These are phyloP conservation scores for Metarhizium anisopliae DNA, from an alignment of 2,329 filamentous ascomycete species.

Conservation along the genomic window DNA sequence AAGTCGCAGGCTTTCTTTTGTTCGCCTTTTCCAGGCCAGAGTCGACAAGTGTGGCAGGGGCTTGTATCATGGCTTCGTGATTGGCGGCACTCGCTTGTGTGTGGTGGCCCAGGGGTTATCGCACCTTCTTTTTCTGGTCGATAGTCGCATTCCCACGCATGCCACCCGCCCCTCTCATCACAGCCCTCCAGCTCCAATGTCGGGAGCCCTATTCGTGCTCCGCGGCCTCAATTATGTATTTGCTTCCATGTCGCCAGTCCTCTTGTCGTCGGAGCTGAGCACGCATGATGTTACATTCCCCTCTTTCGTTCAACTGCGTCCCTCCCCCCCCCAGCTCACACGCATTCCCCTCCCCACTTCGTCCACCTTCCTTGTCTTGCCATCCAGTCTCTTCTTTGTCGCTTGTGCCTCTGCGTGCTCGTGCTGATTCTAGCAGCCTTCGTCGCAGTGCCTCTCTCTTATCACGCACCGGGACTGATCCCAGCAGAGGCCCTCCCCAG, in stretches of 20 bases:
- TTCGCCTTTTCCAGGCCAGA: neutral
- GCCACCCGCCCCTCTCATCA: slow-evolving; percentile 2
- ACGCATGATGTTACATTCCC: slow-evolving; percentile 5
- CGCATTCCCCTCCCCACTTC: neutral
- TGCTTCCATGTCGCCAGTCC: neutral
- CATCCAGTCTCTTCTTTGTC: slow-evolving; percentile 31
- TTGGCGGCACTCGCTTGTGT: slow-evolving; percentile 6
- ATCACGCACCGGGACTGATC: slow-evolving; percentile 9
- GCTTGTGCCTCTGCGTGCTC: slow-evolving; percentile 49
- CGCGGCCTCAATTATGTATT: neutral
- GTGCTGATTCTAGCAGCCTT: too few relatives aligned
- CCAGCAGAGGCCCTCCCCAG: slow-evolving; percentile 15
- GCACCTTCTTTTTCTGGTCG: slow-evolving; percentile 10
- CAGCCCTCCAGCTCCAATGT: slow-evolving; percentile 1
- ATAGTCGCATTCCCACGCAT: slow-evolving; percentile 6
- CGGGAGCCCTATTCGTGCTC: slow-evolving; percentile 4
- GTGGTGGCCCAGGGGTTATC: slow-evolving; percentile 5
- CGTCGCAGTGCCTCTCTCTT: neutral
- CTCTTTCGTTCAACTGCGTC: slow-evolving; percentile 3
- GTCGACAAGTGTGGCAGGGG: slow-evolving; percentile 1
- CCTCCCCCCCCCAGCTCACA: neutral
- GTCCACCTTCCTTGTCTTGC: slow-evolving; percentile 2
- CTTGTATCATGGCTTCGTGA: slow-evolving; percentile 5
- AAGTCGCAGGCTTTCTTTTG: neutral
- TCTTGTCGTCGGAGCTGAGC: neutral